Conservation (phyloP, 208 protist species). For the Tritrichomonas foetus region DNA sequence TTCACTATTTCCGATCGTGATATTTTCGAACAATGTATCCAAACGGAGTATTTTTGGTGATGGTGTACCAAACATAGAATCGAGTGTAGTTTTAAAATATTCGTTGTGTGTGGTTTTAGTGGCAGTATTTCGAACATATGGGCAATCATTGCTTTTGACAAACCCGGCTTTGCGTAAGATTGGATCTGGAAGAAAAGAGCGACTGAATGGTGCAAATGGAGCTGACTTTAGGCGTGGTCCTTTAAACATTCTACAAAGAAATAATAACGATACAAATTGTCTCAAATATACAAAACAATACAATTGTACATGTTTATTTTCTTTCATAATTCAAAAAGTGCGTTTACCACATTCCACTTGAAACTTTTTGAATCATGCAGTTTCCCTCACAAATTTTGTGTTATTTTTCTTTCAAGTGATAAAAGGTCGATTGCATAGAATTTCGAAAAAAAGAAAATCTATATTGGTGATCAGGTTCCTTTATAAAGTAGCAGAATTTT, state of each 20-base stretch:
- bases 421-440: no score
- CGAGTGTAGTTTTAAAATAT: background rate
- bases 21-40: background rate
- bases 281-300: no score
- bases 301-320: no score
- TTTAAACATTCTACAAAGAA: background rate
- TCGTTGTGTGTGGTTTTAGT: background rate
- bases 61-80: conserved; percentile 5
- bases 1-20: background rate
- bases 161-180: background rate
- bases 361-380: no score
- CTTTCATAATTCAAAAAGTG: no score
- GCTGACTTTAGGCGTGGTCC: background rate
- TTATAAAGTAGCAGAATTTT: no score
- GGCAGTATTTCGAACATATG: background rate
- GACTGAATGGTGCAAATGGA: conserved; percentile 19
- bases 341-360: no score
- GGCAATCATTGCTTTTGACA: background rate
- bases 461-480: no score
- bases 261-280: no score
- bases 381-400: no score
- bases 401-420: no score
- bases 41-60: background rate
- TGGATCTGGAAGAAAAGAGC: background rate
- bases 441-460: no score